Conservation (phyloP, 1,284 basidiomycete genomes). For the Marasmius tenuissimus region DNA sequence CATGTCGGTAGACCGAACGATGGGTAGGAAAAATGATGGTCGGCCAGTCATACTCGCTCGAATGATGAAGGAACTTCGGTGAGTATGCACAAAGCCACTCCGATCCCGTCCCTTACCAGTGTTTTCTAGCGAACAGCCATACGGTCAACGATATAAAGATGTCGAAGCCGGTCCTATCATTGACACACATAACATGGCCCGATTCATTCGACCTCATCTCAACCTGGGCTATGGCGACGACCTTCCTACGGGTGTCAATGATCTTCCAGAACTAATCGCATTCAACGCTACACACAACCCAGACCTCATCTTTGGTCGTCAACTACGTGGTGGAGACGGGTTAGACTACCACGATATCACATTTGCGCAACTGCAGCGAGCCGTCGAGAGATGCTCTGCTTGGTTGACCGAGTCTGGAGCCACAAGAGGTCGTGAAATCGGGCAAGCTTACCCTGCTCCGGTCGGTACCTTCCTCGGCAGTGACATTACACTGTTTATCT, state of each 20-base stretch:
- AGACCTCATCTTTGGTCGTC: constrained; percentile 33
- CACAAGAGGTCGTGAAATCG: constrained; percentile 22
- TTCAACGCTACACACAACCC: constrained; percentile 33
- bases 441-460: constrained; percentile 25
- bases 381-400: constrained; percentile 31
- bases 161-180: too few species aligned
- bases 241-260: constrained; percentile 24
- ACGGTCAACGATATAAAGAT: too few species aligned
- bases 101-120: too few species aligned
- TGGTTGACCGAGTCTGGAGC: constrained; percentile 30
- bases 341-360: constrained; percentile 27
- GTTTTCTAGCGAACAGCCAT: too few species aligned
- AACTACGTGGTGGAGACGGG: constrained; percentile 24
- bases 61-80: too few species aligned
- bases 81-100: too few species aligned
- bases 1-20: too few species aligned
- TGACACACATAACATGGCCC: not conserved
- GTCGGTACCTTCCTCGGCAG: constrained; percentile 37
- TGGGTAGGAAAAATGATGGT: too few species aligned
- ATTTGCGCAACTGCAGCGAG: constrained; percentile 29
- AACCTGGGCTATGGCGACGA: constrained; percentile 30
- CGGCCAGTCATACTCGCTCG: too few species aligned
- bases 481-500: constrained; percentile 36
- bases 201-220: constrained; percentile 34
- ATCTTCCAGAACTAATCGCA: constrained; percentile 35